Percentiles rank a stretch among this genome's conserved stretches.
These are phyloP conservation scores for Clonostachys rhizophaga DNA, from an alignment of 2,329 filamentous ascomycete genomes.

Conservation along the genomic window DNA sequence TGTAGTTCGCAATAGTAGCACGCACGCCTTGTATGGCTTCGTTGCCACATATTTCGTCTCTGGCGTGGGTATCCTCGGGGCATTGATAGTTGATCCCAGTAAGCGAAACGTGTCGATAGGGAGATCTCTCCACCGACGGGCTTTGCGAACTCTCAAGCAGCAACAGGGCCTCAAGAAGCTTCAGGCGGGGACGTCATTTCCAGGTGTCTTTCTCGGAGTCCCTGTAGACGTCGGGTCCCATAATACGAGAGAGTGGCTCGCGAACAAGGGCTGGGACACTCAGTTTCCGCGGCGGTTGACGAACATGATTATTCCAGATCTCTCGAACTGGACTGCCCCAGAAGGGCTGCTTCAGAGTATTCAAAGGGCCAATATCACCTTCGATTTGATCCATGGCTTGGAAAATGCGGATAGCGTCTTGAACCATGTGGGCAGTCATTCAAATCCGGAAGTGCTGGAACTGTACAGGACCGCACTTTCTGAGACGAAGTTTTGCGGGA, in stretches of 20 bases:
- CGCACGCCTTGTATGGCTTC: conserved; percentile 85
- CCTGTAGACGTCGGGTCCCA: conserved; percentile 49
- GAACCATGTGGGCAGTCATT: conserved; percentile 67
- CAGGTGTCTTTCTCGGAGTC: conserved; percentile 82
- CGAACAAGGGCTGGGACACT: conserved; percentile 83
- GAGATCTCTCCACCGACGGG: conserved; percentile 80
- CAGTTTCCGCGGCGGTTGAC: conserved; percentile 50
- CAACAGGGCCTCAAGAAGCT: conserved; percentile 71
- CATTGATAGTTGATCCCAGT: conserved; percentile 83
- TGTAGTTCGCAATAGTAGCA: conserved; percentile 91
- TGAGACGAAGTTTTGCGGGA: conserved; percentile 68
- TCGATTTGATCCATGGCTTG: conserved; percentile 78
- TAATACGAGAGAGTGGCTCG: conserved; percentile 71
- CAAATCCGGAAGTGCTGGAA: conserved; percentile 73
- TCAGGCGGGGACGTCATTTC: conserved; percentile 76
- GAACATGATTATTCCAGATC: conserved; percentile 69
- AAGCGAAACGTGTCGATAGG: conserved; percentile 88
- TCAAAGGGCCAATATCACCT: conserved; percentile 68
- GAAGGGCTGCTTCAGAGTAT: conserved; percentile 73
- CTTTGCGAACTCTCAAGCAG: conserved; percentile 68
- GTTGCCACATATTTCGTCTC: conserved; percentile 82
- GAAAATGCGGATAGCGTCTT: conserved; percentile 72
- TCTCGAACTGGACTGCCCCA: conserved; percentile 70
- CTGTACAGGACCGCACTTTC: conserved; percentile 73
- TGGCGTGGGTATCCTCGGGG: conserved; percentile 69